Base-by-base conservation (phyloP, 2,329 filamentous ascomycete genomes). In the Diaporthe ilicicola region DNA sequence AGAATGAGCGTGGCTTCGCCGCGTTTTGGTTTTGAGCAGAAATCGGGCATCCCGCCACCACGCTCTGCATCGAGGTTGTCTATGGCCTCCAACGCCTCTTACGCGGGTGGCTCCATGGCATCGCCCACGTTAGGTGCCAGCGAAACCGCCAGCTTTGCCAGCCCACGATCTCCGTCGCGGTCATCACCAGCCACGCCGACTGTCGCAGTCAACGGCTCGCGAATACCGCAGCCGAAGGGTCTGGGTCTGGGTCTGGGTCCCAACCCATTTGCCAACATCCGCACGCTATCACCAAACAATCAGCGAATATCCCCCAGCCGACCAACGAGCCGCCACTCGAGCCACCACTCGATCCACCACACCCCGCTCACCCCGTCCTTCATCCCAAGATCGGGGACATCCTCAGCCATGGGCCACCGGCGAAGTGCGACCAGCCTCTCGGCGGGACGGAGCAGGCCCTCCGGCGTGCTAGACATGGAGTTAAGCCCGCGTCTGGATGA, bases 81-180 rank as follows among this genome's bases (percentile, higher is more conserved):
- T 12, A 46, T 48, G 39, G 68, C 46, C n/a, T 73, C 71, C 15
- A 62, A 61, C 3, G 71, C 71, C 6, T 73, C 71, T 3, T 71
- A 59, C 17, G 71, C 71, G 4, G 64, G 64, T 12, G 59, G 59
- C 29, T 50, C 80, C 84, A 50, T 80, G 82, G 22, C 83, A 87
- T 85, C 85, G 17, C 82, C 86, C 1, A 76, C 77, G 5, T 76
- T 86, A 37, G 79, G 78, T 1, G 72, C 80, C 3, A 79, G 78
- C 22, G 83, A 86, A 39, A 82, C 86, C 3, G 88, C 89, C 2
- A 90, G 88, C 61, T 86, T 86, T 70, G 88, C 88, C 4, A 84
- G 84, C 1, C 80, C 85, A 4, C 83, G 87, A 13, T 85, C 85
- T 3, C 59, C 59, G 13, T 64, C 59, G 5, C 6, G 29, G 4